These are phyloP conservation scores for Nidula niveotomentosa DNA, from an alignment of 1,284 basidiomycete species.

Conservation along the genomic window DNA sequence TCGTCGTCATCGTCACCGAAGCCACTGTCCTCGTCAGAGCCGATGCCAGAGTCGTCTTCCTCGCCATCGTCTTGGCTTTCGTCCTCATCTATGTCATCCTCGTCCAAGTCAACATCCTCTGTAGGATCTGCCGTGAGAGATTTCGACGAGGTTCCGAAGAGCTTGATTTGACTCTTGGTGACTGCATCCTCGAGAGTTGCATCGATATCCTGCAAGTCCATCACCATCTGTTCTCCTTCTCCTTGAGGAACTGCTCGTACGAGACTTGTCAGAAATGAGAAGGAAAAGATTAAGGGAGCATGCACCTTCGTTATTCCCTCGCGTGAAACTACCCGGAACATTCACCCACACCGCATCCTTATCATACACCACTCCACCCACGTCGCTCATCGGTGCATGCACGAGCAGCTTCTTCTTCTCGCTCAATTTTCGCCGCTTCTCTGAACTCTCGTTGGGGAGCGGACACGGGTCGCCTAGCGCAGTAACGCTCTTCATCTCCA, in stretches of 20 bases:
- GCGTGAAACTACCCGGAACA: constrained; percentile 91
- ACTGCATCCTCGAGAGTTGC: constrained; percentile 86
- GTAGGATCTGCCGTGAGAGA: constrained; percentile 40
- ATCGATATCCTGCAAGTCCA: constrained; percentile 89
- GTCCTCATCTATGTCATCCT: constrained; percentile 9
- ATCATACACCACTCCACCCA: constrained; percentile 97
- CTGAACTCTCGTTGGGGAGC: constrained; percentile 87
- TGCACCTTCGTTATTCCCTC: constrained; percentile 62
- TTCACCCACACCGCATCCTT: constrained; percentile 99
- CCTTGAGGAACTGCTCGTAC: constrained; percentile 61
- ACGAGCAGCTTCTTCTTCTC: constrained; percentile 94
- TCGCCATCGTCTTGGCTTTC: constrained; percentile 10
- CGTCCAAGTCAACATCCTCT: constrained; percentile 19
- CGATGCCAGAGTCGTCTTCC: constrained; percentile 7
- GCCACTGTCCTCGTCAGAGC: constrained; percentile 18
- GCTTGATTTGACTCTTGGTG: constrained; percentile 78
- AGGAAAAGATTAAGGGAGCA: constrained; percentile 4
- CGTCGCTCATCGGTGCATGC: constrained; percentile 98
- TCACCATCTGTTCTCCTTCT: constrained; percentile 97
- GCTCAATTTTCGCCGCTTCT: constrained; percentile 90
- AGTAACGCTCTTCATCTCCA: constrained; percentile 75
- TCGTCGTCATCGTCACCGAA: constrained; percentile 17
- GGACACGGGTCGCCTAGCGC: constrained; percentile 93
- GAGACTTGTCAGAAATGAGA: constrained; percentile 1
- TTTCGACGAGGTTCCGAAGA: constrained; percentile 81